Conservation (phyloP, 768 basidiomycete species). For the Auriscalpium microsporum region DNA sequence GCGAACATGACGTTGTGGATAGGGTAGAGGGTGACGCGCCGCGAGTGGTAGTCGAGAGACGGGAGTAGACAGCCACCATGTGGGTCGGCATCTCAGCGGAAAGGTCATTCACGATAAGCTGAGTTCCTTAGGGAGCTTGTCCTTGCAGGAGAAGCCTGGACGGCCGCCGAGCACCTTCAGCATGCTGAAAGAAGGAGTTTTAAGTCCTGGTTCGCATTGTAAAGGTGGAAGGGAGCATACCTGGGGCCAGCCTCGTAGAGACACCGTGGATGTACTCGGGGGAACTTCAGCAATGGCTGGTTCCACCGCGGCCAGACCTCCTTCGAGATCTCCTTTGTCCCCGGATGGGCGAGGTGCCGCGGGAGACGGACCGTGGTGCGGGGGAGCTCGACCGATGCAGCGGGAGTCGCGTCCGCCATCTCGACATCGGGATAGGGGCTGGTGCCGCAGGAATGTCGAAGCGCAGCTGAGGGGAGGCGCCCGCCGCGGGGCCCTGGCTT, state of each 20-base stretch:
- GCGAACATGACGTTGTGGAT: constrained; percentile 65
- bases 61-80: constrained; percentile 13
- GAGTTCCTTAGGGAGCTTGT: constrained; percentile 8
- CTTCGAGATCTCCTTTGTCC: background rate
- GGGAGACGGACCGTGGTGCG: background rate
- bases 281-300: background rate
- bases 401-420: background rate
- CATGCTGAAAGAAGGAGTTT: constrained; percentile 5
- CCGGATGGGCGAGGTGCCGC: background rate
- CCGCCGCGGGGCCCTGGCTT: background rate
- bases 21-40: constrained; percentile 37
- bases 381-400: background rate
- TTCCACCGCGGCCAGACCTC: background rate
- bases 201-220: background rate
- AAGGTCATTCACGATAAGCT: background rate
- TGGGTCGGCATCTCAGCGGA: constrained; percentile 8
- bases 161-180: constrained; percentile 8
- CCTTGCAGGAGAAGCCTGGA: constrained; percentile 3
- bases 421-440: background rate
- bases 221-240: background rate
- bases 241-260: background rate
- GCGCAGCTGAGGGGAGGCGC: background rate
- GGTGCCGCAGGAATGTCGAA: background rate
- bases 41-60: constrained; percentile 2
- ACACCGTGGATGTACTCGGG: background rate